A percentile compares a stretch with the other conserved stretches of the same genome.
These are phyloP conservation scores for Pleurotus eryngii DNA, from an alignment of 768 basidiomycete genomes.

Conservation along the genomic window DNA sequence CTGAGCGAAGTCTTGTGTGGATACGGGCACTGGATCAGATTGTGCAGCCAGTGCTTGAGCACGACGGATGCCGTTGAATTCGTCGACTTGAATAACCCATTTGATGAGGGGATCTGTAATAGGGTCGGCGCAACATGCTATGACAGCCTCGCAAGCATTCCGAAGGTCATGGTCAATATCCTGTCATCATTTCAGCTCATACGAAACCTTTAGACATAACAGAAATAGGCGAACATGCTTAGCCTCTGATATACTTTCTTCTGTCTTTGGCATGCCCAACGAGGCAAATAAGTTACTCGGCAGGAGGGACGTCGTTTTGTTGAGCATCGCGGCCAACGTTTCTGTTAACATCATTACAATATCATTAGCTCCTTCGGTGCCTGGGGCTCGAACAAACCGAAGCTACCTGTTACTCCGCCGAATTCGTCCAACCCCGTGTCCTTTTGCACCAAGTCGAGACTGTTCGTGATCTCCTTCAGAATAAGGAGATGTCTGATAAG, in stretches of 20 bases:
- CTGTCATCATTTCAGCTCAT: constrained; percentile 31
- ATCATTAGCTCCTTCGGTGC: background rate
- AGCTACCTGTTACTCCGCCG: constrained; percentile 57
- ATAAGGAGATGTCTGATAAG: constrained; percentile 87
- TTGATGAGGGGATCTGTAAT: constrained; percentile 57
- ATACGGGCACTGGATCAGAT: constrained; percentile 20
- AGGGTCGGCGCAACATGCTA: constrained; percentile 53
- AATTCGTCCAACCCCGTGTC: constrained; percentile 42
- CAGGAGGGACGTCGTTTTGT: constrained; percentile 54
- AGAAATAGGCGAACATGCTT: constrained; percentile 51
- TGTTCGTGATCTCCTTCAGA: constrained; percentile 84
- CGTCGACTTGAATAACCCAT: constrained; percentile 57
- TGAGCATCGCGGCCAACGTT: constrained; percentile 57
- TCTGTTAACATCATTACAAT: constrained; percentile 28
- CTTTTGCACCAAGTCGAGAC: constrained; percentile 59
- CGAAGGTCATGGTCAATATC: constrained; percentile 87
- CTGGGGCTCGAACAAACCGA: too few species aligned
- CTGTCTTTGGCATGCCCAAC: constrained; percentile 58
- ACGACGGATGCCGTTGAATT: constrained; percentile 12
- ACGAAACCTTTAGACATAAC: background rate
- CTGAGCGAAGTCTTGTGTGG: constrained; percentile 47
- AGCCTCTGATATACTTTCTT: constrained; percentile 66
- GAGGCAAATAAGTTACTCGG: constrained; percentile 71
- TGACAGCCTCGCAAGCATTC: constrained; percentile 80
- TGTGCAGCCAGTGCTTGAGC: constrained; percentile 8